A percentile compares a stretch with the other conserved stretches of the same genome.
These are phyloP conservation scores for Helotiales sp. DNA, from an alignment of 2,329 filamentous ascomycete genomes.

Conservation along the genomic window DNA sequence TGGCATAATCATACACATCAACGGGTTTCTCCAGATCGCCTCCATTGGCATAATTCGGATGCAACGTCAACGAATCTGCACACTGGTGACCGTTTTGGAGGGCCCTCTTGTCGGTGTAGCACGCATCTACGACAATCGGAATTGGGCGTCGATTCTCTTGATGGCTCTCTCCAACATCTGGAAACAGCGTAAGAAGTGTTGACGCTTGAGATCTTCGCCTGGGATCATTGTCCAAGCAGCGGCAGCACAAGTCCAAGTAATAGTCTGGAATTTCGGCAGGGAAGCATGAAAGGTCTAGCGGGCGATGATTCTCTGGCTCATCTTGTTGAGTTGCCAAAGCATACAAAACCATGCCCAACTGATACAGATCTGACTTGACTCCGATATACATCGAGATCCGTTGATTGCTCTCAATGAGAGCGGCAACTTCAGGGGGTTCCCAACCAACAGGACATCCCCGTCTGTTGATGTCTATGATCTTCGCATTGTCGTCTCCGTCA, in stretches of 20 bases:
- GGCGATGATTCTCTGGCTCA: slow-evolving; percentile 83
- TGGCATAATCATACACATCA: slow-evolving; percentile 37
- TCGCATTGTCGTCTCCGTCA: slow-evolving; percentile 80
- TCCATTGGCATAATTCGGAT: slow-evolving; percentile 14
- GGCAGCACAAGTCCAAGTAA: slow-evolving; percentile 76
- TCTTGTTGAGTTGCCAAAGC: slow-evolving; percentile 85
- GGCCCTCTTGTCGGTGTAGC: slow-evolving; percentile 27
- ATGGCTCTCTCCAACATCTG: slow-evolving; percentile 45
- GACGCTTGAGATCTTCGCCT: slow-evolving; percentile 74
- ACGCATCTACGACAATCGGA: slow-evolving; percentile 40
- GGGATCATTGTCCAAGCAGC: slow-evolving; percentile 77
- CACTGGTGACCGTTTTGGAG: slow-evolving; percentile 24
- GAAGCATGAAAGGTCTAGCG: slow-evolving; percentile 61
- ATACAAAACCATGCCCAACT: slow-evolving; percentile 95
- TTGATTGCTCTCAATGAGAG: slow-evolving; percentile 85
- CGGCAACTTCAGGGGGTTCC: slow-evolving; percentile 91
- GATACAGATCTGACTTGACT: slow-evolving; percentile 94
- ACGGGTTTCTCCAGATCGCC: slow-evolving; percentile 25
- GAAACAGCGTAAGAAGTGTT: slow-evolving; percentile 72
- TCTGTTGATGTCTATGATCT: slow-evolving; percentile 98
- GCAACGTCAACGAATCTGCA: slow-evolving; percentile 17
- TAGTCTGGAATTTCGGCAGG: slow-evolving; percentile 74
- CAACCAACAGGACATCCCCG: slow-evolving; percentile 96
- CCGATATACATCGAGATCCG: slow-evolving; percentile 97
- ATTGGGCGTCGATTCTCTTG: slow-evolving; percentile 26